Evolutionary conservation across 129 eudicot genomes (phyloP), one percentile per base, ranked within the genome.

Genomic region (Erigeron canadensis): DNA sequence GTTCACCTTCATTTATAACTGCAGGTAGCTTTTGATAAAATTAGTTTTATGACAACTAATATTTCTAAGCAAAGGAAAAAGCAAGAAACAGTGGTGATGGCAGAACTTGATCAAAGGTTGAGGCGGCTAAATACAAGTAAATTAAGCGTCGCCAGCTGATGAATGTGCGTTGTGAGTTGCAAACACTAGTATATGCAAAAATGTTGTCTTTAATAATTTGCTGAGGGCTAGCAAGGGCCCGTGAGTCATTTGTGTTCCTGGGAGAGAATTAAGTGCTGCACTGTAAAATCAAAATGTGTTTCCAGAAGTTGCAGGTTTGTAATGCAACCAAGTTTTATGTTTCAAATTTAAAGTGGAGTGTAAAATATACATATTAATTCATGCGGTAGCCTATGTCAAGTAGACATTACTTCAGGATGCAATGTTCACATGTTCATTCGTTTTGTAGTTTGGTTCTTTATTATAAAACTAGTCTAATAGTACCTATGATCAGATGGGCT

Each of bases 81-180:
- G 88, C 98, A 93, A 86, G 94, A 91, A 79, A 85, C 97, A 5
- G 96, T 84, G 18, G 96, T 88, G 5, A 84, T 86, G 97, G 93
- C 88, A 65, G 93, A 88, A 77, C 92, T 88, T 70, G 88, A 91
- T 80, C 86, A 88, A 77, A 86, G 96, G 76, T 46, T 83, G 61
- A 82, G 89, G 72, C 86, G 94, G 62, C 82, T 88, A 71, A 91
- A 84, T 78, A 84, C 94, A 10, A 28, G 78, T 17, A 75, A n/a
- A 71, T 64, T 23, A 65, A 46, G 56, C 66, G 73, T 38, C 77
- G 75, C 37, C 67, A 72, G 65, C 74, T 76, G 65, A 71, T 5
- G 69, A n/a, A 46, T 41, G 19, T 34, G 45, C 19, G 18, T 28
- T 68, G 71, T 39, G 63, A 77, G 67, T 23, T 73, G 17, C 21